Conservation (phyloP, 2,329 filamentous ascomycete genomes). For the Hypoxylon sp. region DNA sequence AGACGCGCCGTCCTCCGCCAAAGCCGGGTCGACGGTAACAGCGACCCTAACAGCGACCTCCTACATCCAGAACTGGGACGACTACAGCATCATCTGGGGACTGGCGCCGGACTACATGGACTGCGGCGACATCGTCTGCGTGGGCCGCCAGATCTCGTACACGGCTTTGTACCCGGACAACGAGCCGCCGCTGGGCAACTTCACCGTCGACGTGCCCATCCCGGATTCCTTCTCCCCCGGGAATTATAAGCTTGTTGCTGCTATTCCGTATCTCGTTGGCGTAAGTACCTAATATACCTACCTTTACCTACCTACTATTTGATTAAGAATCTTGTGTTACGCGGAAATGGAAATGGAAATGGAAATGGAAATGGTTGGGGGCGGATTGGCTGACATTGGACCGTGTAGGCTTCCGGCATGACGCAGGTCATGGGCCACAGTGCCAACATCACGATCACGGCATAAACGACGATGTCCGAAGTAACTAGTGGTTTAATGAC, state of each 20-base stretch:
- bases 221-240: slow-evolving; percentile 39
- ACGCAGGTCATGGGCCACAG: slow-evolving; percentile 37
- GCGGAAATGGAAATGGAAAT: too few species aligned
- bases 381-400: slow-evolving; percentile 11
- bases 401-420: slow-evolving; percentile 49
- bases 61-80: slow-evolving; percentile 57
- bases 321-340: background rate
- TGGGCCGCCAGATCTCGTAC: slow-evolving; percentile 54
- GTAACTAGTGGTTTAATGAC: background rate
- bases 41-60: slow-evolving; percentile 50
- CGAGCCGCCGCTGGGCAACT: slow-evolving; percentile 43
- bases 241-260: slow-evolving; percentile 49
- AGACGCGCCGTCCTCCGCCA: slow-evolving; percentile 45
- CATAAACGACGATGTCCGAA: slow-evolving; percentile 13
- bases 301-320: background rate
- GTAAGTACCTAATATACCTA: slow-evolving; percentile 46
- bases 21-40: slow-evolving; percentile 48
- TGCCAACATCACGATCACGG: slow-evolving; percentile 45
- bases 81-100: slow-evolving; percentile 55
- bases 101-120: slow-evolving; percentile 35
- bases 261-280: slow-evolving; percentile 52
- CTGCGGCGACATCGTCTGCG: slow-evolving; percentile 45
- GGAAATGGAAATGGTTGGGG: too few species aligned
- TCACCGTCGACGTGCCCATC: slow-evolving; percentile 32
- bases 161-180: slow-evolving; percentile 48